These are phyloP conservation scores for Saccharomycopsis sp. DNA, from an alignment of 805 yeast genomes.

Conservation along the genomic window DNA sequence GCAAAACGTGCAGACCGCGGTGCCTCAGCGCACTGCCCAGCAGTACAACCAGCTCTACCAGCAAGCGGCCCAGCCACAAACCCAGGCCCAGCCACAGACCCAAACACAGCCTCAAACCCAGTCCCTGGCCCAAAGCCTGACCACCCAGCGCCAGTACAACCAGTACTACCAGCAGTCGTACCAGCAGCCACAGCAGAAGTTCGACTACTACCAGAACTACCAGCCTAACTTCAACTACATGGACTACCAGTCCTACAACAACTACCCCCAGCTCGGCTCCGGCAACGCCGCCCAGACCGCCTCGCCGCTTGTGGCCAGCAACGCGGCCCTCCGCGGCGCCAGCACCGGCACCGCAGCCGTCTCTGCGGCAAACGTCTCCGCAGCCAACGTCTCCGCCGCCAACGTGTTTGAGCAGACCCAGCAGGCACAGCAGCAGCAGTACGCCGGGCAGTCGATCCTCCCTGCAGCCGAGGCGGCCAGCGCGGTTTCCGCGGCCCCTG, in stretches of 20 bases:
- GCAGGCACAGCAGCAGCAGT: conserved; percentile 18
- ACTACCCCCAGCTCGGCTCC: not conserved
- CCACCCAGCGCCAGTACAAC: conserved; percentile 24
- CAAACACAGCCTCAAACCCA: conserved; percentile 20
- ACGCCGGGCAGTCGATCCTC: conserved; percentile 2
- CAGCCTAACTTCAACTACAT: conserved; percentile 34
- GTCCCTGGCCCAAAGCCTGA: conserved; percentile 21
- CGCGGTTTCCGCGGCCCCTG: not conserved
- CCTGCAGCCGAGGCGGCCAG: not conserved
- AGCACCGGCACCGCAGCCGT: conserved; percentile 9
- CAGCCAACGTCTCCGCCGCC: conserved; percentile 20
- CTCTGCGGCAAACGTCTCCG: conserved; percentile 2
- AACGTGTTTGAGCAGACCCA: conserved; percentile 22
- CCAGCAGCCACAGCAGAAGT: conserved; percentile 22
- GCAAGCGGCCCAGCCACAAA: too few relatives aligned
- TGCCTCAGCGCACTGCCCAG: conserved; percentile 19
- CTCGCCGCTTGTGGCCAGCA: conserved; percentile 28
- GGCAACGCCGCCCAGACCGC: conserved; percentile 33
- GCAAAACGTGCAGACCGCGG: conserved; percentile 22
- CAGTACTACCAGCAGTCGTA: conserved; percentile 36
- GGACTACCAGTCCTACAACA: conserved; percentile 3
- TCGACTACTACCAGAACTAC: conserved; percentile 9
- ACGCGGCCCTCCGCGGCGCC: conserved; percentile 24
- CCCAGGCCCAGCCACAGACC: conserved; percentile 19
- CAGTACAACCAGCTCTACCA: conserved; percentile 30